phyloP scores from a whole-genome alignment of 805 yeast species.

The Ogataea thermomethanolica region DNA sequence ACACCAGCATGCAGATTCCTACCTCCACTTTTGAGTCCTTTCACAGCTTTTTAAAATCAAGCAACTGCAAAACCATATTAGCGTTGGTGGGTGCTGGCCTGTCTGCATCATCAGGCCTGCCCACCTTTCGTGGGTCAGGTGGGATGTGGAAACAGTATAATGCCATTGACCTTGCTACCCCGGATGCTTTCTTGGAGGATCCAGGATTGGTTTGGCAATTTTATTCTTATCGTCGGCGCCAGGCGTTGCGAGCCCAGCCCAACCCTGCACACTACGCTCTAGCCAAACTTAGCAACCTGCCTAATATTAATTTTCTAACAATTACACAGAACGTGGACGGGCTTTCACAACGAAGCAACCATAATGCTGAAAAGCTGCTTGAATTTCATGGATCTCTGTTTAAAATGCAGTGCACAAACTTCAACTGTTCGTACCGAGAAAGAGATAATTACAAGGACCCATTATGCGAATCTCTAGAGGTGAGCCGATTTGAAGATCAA shows the following conservation, averaged over 20 bases:
- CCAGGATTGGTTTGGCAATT: constrained; percentile 92
- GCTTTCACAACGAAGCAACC: constrained; percentile 62
- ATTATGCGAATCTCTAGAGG: constrained; percentile 39
- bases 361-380: constrained; percentile 46
- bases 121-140: constrained; percentile 67
- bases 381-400: constrained; percentile 82
- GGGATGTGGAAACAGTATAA: constrained; percentile 78
- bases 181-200: constrained; percentile 80
- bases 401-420: constrained; percentile 68
- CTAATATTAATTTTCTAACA: constrained; percentile 47
- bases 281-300: constrained; percentile 52
- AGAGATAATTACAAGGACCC: constrained; percentile 54
- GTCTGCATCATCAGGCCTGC: constrained; percentile 72
- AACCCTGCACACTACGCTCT: constrained; percentile 71
- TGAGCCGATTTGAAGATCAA: constrained; percentile 8
- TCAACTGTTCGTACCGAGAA: constrained; percentile 62
- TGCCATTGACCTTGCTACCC: constrained; percentile 83
- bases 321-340: constrained; percentile 87
- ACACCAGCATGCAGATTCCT: background rate
- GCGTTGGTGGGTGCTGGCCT: constrained; percentile 83
- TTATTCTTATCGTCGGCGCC: constrained; percentile 63
- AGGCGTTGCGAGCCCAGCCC: constrained; percentile 66
- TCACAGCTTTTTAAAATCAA: constrained; percentile 38
- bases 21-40: constrained; percentile 31
- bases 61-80: constrained; percentile 45